Evolutionary conservation across 768 basidiomycete genomes (phyloP), one percentile per base, ranked within the genome.

Genomic region (Trametes cingulata): DNA sequence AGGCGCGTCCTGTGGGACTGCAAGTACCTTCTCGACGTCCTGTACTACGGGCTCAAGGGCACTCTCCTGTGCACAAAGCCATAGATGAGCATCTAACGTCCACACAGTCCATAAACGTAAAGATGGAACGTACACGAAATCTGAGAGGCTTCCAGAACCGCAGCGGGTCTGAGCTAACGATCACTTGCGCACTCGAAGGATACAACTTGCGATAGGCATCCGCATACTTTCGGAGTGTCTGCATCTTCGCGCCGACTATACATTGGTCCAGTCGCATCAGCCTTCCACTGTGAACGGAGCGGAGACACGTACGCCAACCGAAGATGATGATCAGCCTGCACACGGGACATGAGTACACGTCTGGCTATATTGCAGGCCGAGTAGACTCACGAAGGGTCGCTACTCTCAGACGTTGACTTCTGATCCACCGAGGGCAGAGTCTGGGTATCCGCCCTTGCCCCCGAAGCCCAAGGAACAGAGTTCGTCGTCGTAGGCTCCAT

Each of bases 281-380:
- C 5, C 7, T 15, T 20, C 19, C 37, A n/a, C 17, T 25, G 13
- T 40, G 39, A 40, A 14, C n/a, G 19, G 25, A 1, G 13, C 19
- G 24, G 29, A 15, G n/a, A n/a, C n/a, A 65, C 67, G 35, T 55
- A 68, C 67, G 51, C 67, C 67, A 68, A 12, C 59, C 67, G 27
- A 63, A 64, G 12, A 65, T 56, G 29, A 68, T 19, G 8, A 67
- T 53, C 15, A 65, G 17, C 9, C 64, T 67, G 40, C 7, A n/a
- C 22, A 35, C 12, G 17, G 10, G 7, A 12, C 52, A 10, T 33
- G 35, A 20, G 35, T 40, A 33, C 29, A 10, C n/a, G n/a, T n/a
- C n/a, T n/a, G n/a, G n/a, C n/a, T n/a, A 33, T 33, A 33, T 10
- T 33, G 29, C 29, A 33, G 29, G 29, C 29, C 6, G 15, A 46